These are phyloP conservation scores for Mycena rebaudengoi DNA, from an alignment of 768 basidiomycete species.

Conservation along the genomic window DNA sequence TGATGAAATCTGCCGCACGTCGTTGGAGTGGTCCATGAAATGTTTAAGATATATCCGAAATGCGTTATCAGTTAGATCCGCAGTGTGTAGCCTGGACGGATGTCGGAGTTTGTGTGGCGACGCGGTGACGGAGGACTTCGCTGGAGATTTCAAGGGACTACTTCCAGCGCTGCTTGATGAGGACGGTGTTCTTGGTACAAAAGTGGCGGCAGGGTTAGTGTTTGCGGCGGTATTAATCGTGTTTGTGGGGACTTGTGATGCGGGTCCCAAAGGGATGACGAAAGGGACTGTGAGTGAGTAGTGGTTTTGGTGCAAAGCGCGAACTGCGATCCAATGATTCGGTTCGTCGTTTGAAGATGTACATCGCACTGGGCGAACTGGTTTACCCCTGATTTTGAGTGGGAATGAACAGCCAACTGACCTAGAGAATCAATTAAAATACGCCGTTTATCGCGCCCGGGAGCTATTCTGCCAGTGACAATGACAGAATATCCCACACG, in stretches of 20 bases:
- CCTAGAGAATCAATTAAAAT: constrained; percentile 56
- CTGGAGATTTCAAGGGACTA: constrained; percentile 2
- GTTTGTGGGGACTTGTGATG: background rate
- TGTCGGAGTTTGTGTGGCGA: constrained; percentile 67
- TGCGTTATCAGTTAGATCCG: constrained; percentile 74
- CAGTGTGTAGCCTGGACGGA: constrained; percentile 71
- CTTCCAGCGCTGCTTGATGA: constrained; percentile 8
- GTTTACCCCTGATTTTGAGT: background rate
- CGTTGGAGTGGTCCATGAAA: constrained; percentile 70
- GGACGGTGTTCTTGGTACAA: background rate
- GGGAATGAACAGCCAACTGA: constrained; percentile 41
- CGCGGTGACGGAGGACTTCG: constrained; percentile 6
- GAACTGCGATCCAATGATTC: constrained; percentile 61
- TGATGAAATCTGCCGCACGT: constrained; percentile 22
- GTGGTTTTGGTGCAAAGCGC: constrained; percentile 56
- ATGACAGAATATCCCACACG: constrained; percentile 14
- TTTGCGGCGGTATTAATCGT: too few species aligned
- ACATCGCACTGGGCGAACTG: constrained; percentile 49
- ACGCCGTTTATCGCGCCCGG: constrained; percentile 6
- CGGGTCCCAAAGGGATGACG: constrained; percentile 45
- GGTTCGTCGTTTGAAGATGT: constrained; percentile 66
- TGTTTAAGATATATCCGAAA: constrained; percentile 83
- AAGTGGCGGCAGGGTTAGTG: background rate
- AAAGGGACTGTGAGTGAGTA: constrained; percentile 64
- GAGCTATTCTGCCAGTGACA: constrained; percentile 27